A percentile compares a stretch with the other conserved stretches of the same genome.
Evolutionary conservation across 176 grass and related monocot genomes (phyloP).

Genomic region (Thinopyrum elongatum): DNA sequence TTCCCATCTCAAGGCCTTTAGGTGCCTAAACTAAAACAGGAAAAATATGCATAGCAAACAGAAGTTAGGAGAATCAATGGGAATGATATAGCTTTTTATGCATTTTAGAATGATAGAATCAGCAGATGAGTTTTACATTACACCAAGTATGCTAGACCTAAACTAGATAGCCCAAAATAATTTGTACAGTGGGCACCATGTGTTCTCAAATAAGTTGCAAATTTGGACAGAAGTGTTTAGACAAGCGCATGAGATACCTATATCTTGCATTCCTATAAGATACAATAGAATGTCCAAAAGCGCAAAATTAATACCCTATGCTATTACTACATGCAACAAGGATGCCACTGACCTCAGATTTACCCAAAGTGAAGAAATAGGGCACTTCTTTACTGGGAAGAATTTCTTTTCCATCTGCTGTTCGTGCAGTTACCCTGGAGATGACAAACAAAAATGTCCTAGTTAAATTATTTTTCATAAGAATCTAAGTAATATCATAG

Average conservation of each 20-base stretch:
- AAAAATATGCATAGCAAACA: constrained; percentile 35
- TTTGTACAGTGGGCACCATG: too few species aligned
- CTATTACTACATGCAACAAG: constrained; percentile 24
- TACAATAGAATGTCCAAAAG: neutral
- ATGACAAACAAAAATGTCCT: constrained; percentile 24
- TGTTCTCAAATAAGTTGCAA: neutral
- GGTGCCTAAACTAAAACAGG: constrained; percentile 73
- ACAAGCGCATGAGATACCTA: neutral
- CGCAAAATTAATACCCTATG: neutral
- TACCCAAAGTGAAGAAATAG: constrained; percentile 92
- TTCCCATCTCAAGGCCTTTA: constrained; percentile 96
- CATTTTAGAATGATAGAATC: constrained; percentile 15
- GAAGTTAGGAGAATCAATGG: constrained; percentile 22
- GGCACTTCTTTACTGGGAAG: constrained; percentile 56
- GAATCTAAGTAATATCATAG: neutral
- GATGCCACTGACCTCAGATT: constrained; percentile 76
- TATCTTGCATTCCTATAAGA: constrained; percentile 17
- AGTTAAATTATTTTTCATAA: constrained; percentile 33
- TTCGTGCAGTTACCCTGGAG: constrained; percentile 72
- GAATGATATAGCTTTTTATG: neutral
- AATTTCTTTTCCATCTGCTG: constrained; percentile 82
- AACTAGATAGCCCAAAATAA: neutral
- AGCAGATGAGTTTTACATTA: constrained; percentile 4
- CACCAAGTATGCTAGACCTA: constrained; percentile 1
- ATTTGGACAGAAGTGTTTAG: neutral